These are phyloP conservation scores for Trametes maxima DNA, from an alignment of 768 basidiomycete species.

Conservation along the genomic window DNA sequence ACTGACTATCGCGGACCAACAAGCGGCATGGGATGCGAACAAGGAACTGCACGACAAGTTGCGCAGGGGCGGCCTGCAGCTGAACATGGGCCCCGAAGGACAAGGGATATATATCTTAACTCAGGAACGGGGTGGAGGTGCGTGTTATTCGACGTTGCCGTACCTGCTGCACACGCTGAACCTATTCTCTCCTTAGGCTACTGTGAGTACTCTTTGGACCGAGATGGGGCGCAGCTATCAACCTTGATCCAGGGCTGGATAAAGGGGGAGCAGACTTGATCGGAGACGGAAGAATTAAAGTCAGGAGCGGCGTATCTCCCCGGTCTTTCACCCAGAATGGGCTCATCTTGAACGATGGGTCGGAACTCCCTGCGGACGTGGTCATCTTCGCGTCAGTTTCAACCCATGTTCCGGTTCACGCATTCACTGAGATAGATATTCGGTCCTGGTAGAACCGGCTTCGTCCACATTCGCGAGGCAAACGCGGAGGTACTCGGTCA, in stretches of 20 bases:
- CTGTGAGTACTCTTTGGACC: neutral
- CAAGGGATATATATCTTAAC: conserved; percentile 37
- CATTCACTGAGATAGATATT: neutral
- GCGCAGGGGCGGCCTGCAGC: conserved; percentile 40
- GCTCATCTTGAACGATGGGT: conserved; percentile 27
- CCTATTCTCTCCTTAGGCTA: neutral
- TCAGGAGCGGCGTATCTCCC: conserved; percentile 43
- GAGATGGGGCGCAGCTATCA: neutral
- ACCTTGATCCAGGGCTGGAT: conserved; percentile 22
- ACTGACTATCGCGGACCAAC: conserved; percentile 7
- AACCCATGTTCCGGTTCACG: neutral
- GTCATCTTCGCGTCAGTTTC: conserved; percentile 33
- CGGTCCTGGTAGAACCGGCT: conserved; percentile 35
- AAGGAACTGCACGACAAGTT: conserved; percentile 45
- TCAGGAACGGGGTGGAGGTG: conserved; percentile 39
- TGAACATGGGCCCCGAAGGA: conserved; percentile 41
- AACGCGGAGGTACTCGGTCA: conserved; percentile 39
- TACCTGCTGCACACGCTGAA: neutral
- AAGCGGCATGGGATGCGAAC: conserved; percentile 10
- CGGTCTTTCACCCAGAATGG: conserved; percentile 32
- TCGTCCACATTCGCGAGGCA: conserved; percentile 35
- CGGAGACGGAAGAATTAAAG: conserved; percentile 51
- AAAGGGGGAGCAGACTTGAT: conserved; percentile 47
- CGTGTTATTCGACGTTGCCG: neutral
- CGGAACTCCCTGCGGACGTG: conserved; percentile 29